Evolutionary conservation across 164 flowering plant genomes (phyloP).

Genomic region (Liquidambar formosana): DNA sequence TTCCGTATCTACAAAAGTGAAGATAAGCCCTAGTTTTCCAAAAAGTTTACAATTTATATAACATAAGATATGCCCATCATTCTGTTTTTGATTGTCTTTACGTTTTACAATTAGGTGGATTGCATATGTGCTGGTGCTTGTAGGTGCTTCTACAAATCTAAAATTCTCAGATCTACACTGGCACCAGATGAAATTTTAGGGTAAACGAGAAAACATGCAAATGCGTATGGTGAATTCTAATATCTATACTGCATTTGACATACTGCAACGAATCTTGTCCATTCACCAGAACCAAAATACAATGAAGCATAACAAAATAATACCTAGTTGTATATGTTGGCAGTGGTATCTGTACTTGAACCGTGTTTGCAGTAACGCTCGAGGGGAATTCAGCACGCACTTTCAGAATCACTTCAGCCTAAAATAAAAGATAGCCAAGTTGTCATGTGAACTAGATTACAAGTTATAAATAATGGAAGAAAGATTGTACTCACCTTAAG

Average conservation of each 20-base stretch:
- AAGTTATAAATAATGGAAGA: background rate
- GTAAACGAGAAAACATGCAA: background rate
- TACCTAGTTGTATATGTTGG: slow-evolving; percentile 84
- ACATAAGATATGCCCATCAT: background rate
- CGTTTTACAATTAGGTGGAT: too few species aligned
- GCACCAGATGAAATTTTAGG: background rate
- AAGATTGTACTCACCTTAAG: slow-evolving; percentile 53
- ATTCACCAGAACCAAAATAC: background rate
- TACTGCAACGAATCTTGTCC: background rate
- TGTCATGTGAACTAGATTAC: background rate
- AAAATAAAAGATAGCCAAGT: background rate
- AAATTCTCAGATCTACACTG: too few species aligned
- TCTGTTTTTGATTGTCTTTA: too few species aligned
- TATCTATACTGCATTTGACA: background rate
- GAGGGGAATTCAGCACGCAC: slow-evolving; percentile 79
- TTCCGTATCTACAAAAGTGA: background rate
- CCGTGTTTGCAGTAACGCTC: slow-evolving; percentile 76
- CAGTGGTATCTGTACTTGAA: slow-evolving; percentile 74
- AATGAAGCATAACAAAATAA: background rate
- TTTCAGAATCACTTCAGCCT: slow-evolving; percentile 85
- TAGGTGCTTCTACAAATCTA: too few species aligned
- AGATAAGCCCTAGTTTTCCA: background rate
- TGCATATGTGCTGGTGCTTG: too few species aligned
- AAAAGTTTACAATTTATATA: background rate
- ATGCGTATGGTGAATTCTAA: background rate